Conservation (phyloP, 2,329 filamentous ascomycete genomes). For the Blastomyces emzantsi region DNA sequence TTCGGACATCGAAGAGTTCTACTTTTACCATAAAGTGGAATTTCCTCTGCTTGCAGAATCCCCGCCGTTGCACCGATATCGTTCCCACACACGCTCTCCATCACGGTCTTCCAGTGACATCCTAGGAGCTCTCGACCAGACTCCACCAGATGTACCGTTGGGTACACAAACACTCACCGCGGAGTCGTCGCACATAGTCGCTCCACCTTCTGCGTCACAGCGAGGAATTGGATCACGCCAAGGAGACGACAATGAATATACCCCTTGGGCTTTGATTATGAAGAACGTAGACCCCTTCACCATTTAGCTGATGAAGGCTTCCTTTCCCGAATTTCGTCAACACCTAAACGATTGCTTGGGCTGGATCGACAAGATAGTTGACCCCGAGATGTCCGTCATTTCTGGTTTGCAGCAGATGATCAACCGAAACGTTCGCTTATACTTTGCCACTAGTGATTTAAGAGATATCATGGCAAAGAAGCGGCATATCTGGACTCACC, state of each 20-base stretch:
- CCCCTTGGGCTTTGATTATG: not conserved
- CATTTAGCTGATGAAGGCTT: not conserved
- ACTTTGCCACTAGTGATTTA: not conserved
- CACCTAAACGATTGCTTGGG: not conserved
- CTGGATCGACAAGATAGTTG: not conserved
- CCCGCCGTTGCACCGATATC: not conserved
- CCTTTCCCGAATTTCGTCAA: not conserved
- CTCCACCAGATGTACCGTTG: not conserved
- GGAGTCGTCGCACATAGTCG: not conserved
- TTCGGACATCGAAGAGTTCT: not conserved
- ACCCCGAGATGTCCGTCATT: not conserved
- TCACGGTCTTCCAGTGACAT: not conserved
- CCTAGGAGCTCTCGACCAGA: not conserved
- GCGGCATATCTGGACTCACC: not conserved
- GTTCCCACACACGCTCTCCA: not conserved
- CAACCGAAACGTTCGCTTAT: not conserved
- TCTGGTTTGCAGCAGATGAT: not conserved
- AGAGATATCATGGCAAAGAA: not conserved
- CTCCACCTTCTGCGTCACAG: not conserved
- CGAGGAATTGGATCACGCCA: too few relatives aligned
- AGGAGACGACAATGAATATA: not conserved
- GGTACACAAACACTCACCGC: not conserved
- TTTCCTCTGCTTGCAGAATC: not conserved
- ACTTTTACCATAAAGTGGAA: not conserved
- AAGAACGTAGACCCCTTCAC: not conserved